Conservation (phyloP, 2,329 filamentous ascomycete species). For the Monosporascus sp. region DNA sequence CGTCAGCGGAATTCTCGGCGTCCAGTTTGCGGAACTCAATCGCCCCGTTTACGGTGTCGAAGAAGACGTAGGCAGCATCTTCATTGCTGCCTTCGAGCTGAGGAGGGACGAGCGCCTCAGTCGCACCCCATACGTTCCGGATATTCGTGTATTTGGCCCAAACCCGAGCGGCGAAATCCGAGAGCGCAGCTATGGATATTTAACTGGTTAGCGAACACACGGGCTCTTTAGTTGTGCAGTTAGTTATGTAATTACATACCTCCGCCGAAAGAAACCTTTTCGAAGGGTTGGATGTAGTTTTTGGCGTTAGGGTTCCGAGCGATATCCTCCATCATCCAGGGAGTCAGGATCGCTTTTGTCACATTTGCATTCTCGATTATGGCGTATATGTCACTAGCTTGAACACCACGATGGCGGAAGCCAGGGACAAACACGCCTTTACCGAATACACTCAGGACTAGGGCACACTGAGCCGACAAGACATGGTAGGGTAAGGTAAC, state of each 20-base stretch:
- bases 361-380: slow-evolving; percentile 8
- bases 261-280: slow-evolving; percentile 11
- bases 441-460: slow-evolving; percentile 11
- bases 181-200: slow-evolving; percentile 7
- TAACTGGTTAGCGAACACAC: no score
- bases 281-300: slow-evolving; percentile 12
- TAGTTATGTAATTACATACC: slow-evolving; percentile 7
- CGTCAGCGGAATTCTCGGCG: slow-evolving; percentile 7
- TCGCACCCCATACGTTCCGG: slow-evolving; percentile 13
- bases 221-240: no score
- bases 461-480: slow-evolving; percentile 5
- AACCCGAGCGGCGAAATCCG: slow-evolving; percentile 3
- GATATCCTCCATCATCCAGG: slow-evolving; percentile 16
- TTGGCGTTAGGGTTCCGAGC: slow-evolving; percentile 10
- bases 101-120: slow-evolving; percentile 7
- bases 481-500: slow-evolving; percentile 13
- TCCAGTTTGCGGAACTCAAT: slow-evolving; percentile 12
- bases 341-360: slow-evolving; percentile 10
- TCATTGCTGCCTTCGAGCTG: slow-evolving; percentile 10
- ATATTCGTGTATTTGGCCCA: slow-evolving; percentile 14
- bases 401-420: slow-evolving; percentile 12
- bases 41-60: slow-evolving; percentile 10
- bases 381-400: slow-evolving; percentile 6
- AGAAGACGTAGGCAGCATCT: slow-evolving; percentile 14
- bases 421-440: slow-evolving; percentile 11